A percentile compares a stretch with the other conserved stretches of the same genome.
Conservation (phyloP, 2,329 filamentous ascomycete genomes). For the Sphaerostilbella broomeana region DNA sequence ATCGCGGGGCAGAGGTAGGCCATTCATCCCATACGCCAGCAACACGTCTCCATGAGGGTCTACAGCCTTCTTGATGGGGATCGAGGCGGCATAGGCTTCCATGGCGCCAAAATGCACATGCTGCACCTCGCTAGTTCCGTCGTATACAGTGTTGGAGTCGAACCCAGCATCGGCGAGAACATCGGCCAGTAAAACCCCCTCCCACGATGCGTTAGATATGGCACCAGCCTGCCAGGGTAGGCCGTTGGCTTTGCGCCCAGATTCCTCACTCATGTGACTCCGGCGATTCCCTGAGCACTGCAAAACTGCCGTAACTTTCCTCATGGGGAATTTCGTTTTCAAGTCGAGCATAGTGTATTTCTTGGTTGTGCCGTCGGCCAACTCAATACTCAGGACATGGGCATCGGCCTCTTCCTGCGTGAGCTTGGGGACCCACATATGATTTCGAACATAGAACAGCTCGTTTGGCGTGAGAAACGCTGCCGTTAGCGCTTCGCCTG, state of each 20-base stretch:
- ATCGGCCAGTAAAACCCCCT: slow-evolving; percentile 49
- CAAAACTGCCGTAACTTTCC: slow-evolving; percentile 47
- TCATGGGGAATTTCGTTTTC: slow-evolving; percentile 42
- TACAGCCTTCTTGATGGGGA: slow-evolving; percentile 51
- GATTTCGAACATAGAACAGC: slow-evolving; percentile 55
- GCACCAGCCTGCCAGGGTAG: slow-evolving; percentile 54
- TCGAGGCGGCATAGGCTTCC: slow-evolving; percentile 56
- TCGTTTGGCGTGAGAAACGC: slow-evolving; percentile 49
- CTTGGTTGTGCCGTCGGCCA: slow-evolving; percentile 46
- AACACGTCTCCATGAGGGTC: slow-evolving; percentile 58
- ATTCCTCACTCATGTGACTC: slow-evolving; percentile 48
- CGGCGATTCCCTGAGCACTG: slow-evolving; percentile 58
- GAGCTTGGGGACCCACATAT: slow-evolving; percentile 55
- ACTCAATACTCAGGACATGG: slow-evolving; percentile 47
- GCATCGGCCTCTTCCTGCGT: slow-evolving; percentile 29
- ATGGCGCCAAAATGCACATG: slow-evolving; percentile 54
- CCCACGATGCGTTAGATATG: slow-evolving; percentile 55
- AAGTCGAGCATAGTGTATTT: slow-evolving; percentile 50
- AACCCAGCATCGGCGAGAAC: slow-evolving; percentile 52
- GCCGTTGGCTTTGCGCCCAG: slow-evolving; percentile 44
- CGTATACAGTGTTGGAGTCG: slow-evolving; percentile 30
- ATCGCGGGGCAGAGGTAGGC: slow-evolving; percentile 52
- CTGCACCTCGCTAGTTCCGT: slow-evolving; percentile 32
- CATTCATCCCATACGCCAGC: slow-evolving; percentile 63
- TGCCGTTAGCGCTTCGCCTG: slow-evolving; percentile 38